A percentile compares a stretch with the other conserved stretches of the same genome.
phyloP scores from a whole-genome alignment of 169 alveolate genomes.

The Theileria parva region DNA sequence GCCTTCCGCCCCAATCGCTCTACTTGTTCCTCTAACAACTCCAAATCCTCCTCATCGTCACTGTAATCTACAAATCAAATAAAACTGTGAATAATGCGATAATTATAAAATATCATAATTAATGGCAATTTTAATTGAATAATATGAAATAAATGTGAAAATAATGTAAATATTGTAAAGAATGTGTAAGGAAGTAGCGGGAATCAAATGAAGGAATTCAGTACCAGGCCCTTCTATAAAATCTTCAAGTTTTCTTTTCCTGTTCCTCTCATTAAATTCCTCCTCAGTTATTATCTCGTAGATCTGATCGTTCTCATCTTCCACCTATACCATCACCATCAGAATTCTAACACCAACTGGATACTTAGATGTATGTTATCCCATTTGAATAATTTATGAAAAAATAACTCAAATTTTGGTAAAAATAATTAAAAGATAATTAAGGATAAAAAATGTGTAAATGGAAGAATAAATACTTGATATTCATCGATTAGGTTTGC shows the following conservation, averaged over 20 bases:
- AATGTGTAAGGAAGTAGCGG: not conserved
- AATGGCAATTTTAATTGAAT: no score
- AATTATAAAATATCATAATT: not conserved
- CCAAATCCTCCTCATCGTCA: constrained; percentile 54
- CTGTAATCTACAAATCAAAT: constrained; percentile 3
- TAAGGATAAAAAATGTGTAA: constrained; percentile 3
- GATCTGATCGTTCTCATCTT: constrained; percentile 65
- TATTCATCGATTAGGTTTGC: constrained; percentile 56
- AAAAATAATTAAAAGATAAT: not conserved
- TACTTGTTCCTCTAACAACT: constrained; percentile 25
- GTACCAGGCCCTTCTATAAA: constrained; percentile 65
- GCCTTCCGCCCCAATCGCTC: not conserved
- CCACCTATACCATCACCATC: constrained; percentile 23
- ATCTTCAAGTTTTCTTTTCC: constrained; percentile 52
- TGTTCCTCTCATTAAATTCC: constrained; percentile 56
- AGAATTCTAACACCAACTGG: not conserved
- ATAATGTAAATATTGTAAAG: not conserved
- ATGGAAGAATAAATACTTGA: constrained; percentile 31
- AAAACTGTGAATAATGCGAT: not conserved
- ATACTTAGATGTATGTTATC: not conserved
- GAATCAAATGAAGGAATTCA: not conserved
- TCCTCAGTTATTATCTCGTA: constrained; percentile 66
- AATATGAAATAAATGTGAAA: not conserved
- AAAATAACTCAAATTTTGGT: not conserved
- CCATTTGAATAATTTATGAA: no score